phyloP scores from a whole-genome alignment of 441 rosid genomes.

The Pelargonium myrrhifolium region DNA sequence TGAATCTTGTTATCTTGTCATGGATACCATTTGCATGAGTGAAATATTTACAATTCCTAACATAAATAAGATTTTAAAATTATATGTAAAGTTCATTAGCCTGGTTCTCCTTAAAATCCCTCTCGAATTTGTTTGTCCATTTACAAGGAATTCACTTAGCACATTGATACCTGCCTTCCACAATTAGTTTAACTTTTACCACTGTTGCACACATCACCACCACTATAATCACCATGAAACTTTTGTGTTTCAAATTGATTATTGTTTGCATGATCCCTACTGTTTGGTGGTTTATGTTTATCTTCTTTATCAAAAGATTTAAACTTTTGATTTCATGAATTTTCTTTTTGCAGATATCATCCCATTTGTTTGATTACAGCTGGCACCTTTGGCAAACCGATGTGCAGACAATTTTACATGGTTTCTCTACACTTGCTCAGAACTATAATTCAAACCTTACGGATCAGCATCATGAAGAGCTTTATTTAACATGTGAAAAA shows the following conservation, averaged over 20 bases:
- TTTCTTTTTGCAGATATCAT: constrained; percentile 68
- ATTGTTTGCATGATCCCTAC: neutral
- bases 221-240: too few species aligned
- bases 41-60: neutral
- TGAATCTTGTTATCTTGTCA: neutral
- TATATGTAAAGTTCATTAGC: too few species aligned
- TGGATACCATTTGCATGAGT: neutral
- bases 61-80: neutral
- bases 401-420: constrained; percentile 72
- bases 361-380: constrained; percentile 76
- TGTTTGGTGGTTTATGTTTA: constrained; percentile 9
- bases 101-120: too few species aligned
- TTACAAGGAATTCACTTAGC: too few species aligned
- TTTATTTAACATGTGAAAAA: constrained; percentile 79
- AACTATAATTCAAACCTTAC: constrained; percentile 42
- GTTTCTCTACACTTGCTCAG: constrained; percentile 58
- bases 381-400: constrained; percentile 99
- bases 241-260: neutral
- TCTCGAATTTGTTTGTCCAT: too few species aligned
- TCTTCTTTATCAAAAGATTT: constrained; percentile 1
- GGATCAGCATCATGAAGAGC: constrained; percentile 70
- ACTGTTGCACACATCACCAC: too few species aligned
- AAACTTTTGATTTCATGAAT: constrained; percentile 2
- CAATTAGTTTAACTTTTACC: too few species aligned
- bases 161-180: too few species aligned